Conservation (phyloP, 768 basidiomycete species). For the Strobilomyces echinocephalus region DNA sequence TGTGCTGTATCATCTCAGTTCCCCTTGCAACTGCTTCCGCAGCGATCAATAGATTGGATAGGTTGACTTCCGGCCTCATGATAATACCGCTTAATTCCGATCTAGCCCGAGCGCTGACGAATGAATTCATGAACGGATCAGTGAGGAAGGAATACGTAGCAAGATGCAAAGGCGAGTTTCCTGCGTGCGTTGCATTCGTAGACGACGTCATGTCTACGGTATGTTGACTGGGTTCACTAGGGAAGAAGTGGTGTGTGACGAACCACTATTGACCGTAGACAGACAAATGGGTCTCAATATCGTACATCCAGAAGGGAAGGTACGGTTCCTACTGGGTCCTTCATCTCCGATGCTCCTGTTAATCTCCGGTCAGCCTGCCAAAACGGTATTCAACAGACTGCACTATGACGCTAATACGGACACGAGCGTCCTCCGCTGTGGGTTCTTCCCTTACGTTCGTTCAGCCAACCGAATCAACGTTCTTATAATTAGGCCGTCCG, state of each 20-base stretch:
- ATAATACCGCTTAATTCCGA: conserved; percentile 74
- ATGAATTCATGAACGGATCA: conserved; percentile 76
- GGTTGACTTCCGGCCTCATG: conserved; percentile 94
- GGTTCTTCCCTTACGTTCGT: neutral
- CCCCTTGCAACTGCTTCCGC: neutral
- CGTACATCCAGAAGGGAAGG: conserved; percentile 93
- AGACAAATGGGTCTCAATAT: conserved; percentile 96
- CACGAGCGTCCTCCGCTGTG: conserved; percentile 86
- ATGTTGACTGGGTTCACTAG: conserved; percentile 35
- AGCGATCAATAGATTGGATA: conserved; percentile 94
- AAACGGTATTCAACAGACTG: conserved; percentile 81
- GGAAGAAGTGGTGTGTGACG: conserved; percentile 75
- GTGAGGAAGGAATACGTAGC: conserved; percentile 94
- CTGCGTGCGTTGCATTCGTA: conserved; percentile 52
- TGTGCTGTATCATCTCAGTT: neutral
- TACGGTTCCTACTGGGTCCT: conserved; percentile 25
- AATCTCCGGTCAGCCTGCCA: conserved; percentile 55
- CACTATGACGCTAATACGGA: conserved; percentile 76
- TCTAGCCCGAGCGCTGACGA: conserved; percentile 64
- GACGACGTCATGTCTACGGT: neutral
- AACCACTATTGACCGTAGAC: conserved; percentile 87
- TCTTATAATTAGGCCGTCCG: conserved; percentile 57
- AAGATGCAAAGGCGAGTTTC: conserved; percentile 79
- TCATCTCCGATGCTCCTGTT: neutral
- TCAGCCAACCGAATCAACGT: neutral